phyloP scores from a whole-genome alignment of 768 basidiomycete species.

The Gloeophyllum trabeum region DNA sequence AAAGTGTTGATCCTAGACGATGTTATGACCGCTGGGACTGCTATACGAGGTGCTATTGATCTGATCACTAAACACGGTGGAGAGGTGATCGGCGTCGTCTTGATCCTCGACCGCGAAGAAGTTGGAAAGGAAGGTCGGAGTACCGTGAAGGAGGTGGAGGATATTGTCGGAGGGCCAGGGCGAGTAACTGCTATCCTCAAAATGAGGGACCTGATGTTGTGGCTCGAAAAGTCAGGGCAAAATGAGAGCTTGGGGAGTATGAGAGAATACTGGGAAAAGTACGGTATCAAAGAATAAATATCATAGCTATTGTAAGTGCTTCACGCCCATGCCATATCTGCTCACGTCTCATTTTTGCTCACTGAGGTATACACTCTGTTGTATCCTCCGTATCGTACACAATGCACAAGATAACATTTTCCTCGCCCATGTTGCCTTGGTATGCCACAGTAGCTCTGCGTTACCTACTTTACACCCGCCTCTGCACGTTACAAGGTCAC shows the following conservation, averaged over 20 bases:
- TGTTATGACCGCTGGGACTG: slow-evolving; percentile 90
- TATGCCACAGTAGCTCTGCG: too few species aligned
- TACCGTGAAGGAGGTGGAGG: slow-evolving; percentile 77
- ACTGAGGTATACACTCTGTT: too few species aligned
- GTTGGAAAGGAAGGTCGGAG: slow-evolving; percentile 61
- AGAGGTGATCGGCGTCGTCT: slow-evolving; percentile 79
- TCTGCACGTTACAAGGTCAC: too few species aligned
- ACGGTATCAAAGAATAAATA: slow-evolving; percentile 42
- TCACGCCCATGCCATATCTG: too few species aligned
- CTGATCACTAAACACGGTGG: slow-evolving; percentile 62
- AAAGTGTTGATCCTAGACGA: slow-evolving; percentile 88
- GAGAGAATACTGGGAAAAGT: slow-evolving; percentile 67
- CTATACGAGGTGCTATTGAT: slow-evolving; percentile 74
- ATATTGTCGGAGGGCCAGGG: slow-evolving; percentile 55
- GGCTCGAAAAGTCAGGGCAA: slow-evolving; percentile 64
- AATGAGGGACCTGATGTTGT: slow-evolving; percentile 78
- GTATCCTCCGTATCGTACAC: too few species aligned
- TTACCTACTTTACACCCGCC: too few species aligned
- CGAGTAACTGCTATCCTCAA: slow-evolving; percentile 70
- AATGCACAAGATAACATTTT: too few species aligned
- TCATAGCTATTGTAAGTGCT: too few species aligned
- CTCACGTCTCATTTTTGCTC: too few species aligned
- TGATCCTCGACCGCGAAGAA: slow-evolving; percentile 82
- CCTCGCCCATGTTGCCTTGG: too few species aligned
- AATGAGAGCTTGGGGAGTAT: slow-evolving; percentile 55